These are phyloP conservation scores for Aspergillus diversus DNA, from an alignment of 495 filamentous ascomycete genomes.

Conservation along the genomic window DNA sequence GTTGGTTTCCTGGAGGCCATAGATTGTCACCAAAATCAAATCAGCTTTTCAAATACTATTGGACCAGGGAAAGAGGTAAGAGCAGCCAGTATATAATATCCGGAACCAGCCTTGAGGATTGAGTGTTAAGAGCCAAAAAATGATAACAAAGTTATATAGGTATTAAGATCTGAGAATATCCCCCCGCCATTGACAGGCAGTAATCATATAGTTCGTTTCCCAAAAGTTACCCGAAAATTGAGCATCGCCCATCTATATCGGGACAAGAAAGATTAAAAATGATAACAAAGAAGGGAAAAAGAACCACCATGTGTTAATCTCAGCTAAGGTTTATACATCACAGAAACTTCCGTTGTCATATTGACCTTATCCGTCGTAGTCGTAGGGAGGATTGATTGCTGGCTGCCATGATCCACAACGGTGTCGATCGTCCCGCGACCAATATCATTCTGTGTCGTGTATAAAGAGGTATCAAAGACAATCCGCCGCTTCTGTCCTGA, in stretches of 20 bases:
- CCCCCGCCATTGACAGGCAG: too few relatives aligned
- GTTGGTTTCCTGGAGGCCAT: too few relatives aligned
- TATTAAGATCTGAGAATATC: too few relatives aligned
- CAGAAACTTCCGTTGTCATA: conserved; percentile 10
- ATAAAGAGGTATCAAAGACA: conserved; percentile 12
- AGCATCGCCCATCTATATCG: not conserved
- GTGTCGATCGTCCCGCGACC: not conserved
- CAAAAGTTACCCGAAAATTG: too few relatives aligned
- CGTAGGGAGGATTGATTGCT: conserved; percentile 9
- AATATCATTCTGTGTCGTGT: conserved; percentile 7
- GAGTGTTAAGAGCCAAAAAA: too few relatives aligned
- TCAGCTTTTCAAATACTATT: too few relatives aligned
- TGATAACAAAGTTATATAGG: too few relatives aligned
- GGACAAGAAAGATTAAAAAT: not conserved
- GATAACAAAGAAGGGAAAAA: not conserved
- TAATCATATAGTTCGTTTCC: too few relatives aligned
- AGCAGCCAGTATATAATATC: too few relatives aligned
- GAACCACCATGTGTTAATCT: not conserved
- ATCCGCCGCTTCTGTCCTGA: not conserved
- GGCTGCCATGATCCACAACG: conserved; percentile 6
- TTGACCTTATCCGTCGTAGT: conserved; percentile 12
- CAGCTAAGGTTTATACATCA: conserved; percentile 1
- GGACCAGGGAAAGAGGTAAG: too few relatives aligned
- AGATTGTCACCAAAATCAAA: too few relatives aligned
- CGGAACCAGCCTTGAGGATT: too few relatives aligned